Evolutionary conservation across 2,329 filamentous ascomycete species (phyloP), one percentile per base, ranked within the genome.

Genomic region (Arthrobotrys musiformis): DNA sequence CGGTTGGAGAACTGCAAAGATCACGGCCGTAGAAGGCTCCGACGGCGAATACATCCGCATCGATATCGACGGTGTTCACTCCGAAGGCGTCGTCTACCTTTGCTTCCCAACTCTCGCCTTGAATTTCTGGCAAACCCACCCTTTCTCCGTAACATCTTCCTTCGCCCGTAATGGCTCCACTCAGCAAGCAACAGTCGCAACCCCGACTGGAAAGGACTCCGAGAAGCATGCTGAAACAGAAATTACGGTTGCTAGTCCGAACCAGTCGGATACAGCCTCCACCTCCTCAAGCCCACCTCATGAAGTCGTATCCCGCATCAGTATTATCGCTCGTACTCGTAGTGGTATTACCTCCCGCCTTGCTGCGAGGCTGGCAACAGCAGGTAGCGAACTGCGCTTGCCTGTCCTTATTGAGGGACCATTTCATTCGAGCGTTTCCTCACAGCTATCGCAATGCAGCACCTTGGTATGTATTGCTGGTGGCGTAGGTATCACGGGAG

Each of bases 61-160:
- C 13, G 62, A 79, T 54, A 77, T 72, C n/a, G 68, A 72, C 2
- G 60, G 68, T 17, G 48, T 64, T 9, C 60, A 58, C 3, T 26
- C 42, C 22, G 58, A 58, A 0, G 82, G 83, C 2, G 81, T 82
- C 28, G 83, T 81, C 0, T 85, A 84, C 69, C 80, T 84, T 0
- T 81, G 80, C 79, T 84, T 84, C 61, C 82, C 82, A n/a, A 81
- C 82, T 0, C 66, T 84, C 11, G 79, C 80, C 37, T 84, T 83
- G 83, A 78, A 80, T 0, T 79, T 84, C 62, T 84, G 83, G 83
- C 83, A 84, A 54, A 83, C 78, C 19, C 83, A 84, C 50, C 83
- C 84, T 3, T 83, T 84, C 62, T 84, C 82, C 0, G 81, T 84
- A 11, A 77, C 77, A 9, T 77, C 54, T 50, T 75, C 54, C 37